These are phyloP conservation scores for Nannochloropsis granulata DNA, from an alignment of 108 stramenopile genomes.

Conservation along the genomic window DNA sequence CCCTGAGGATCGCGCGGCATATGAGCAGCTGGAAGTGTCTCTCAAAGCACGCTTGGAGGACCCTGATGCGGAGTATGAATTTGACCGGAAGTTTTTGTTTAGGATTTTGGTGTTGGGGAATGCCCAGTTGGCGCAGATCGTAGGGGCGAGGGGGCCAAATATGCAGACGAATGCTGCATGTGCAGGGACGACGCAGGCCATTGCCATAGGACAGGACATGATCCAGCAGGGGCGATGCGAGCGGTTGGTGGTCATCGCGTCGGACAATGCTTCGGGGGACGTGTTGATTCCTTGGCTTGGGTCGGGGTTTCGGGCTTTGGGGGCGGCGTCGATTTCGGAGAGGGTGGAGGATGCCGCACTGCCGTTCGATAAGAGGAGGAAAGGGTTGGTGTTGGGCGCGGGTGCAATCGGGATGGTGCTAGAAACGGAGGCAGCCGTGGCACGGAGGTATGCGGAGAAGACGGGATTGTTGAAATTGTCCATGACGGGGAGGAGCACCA, in stretches of 20 bases:
- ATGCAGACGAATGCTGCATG: constrained; percentile 95
- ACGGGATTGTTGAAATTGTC: constrained; percentile 25
- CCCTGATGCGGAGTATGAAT: constrained; percentile 49
- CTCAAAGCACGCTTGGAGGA: constrained; percentile 6
- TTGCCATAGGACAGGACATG: constrained; percentile 91
- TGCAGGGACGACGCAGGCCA: constrained; percentile 87
- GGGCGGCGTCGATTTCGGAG: constrained; percentile 63
- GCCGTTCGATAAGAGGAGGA: constrained; percentile 79
- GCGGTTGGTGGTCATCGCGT: constrained; percentile 81
- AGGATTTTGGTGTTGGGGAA: constrained; percentile 81
- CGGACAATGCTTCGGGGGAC: constrained; percentile 77
- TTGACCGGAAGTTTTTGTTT: constrained; percentile 95
- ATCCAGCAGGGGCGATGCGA: constrained; percentile 73
- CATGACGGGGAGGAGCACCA: constrained; percentile 34
- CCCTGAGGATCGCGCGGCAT: background rate
- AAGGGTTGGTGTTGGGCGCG: constrained; percentile 83
- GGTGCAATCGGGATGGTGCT: constrained; percentile 81
- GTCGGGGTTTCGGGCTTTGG: constrained; percentile 76
- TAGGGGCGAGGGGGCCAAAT: constrained; percentile 83
- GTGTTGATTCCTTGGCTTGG: constrained; percentile 84
- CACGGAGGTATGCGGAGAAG: constrained; percentile 46
- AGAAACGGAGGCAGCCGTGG: constrained; percentile 37
- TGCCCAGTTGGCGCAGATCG: constrained; percentile 85
- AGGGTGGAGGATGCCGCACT: constrained; percentile 62
- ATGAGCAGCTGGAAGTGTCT: background rate